Base-by-base conservation (phyloP, 306 rosid genomes). In the Prunus salicina region DNA sequence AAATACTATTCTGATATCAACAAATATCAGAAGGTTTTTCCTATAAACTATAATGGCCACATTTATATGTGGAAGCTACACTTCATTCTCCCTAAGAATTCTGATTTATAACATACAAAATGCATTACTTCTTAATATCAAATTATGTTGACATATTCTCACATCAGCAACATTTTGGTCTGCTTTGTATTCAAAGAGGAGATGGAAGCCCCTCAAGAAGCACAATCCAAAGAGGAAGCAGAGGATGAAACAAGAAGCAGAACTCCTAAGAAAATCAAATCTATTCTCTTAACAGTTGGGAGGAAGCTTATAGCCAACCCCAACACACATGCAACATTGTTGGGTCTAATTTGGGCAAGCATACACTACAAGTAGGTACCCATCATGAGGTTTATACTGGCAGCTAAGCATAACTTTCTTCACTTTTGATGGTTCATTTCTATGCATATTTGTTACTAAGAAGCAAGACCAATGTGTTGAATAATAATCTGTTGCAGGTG, bases 281-380 rank as follows among this genome's bases (percentile, higher is more conserved):
- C 89, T 24, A 83, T 92, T 84, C 89, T 94, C 32, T 82, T 80
- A 49, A 90, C 89, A 41, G 99, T 90, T 52, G 97, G 91, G 75
- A 90, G 85, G 78, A 89, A 95, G 80, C 83, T 95, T 53, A 76
- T 88, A 14, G 52, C 51, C 32, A 95, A 95, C 79, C 99, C 97
- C 73, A 95, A 95, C 78, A 95, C 99, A 16, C 92, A 92, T 84
- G 98, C 97, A 80, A 95, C 98, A 73, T 43, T 88, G 12, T 24
- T 88, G 43, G 97, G 97, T 64, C 89, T 95, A 61, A 79, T 83
- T 76, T 95, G 98, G 98, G 86, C 97, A 41, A 75, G 89, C 84
- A 86, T 95, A 79, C 90, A 85, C 64, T 95, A 83, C 90, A 94
- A 83, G 98, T 89, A 84, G 69, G 30, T 25, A 71, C 22, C 43